phyloP scores from a whole-genome alignment of 2,329 filamentous ascomycete genomes.

The Penicillium sp. region DNA sequence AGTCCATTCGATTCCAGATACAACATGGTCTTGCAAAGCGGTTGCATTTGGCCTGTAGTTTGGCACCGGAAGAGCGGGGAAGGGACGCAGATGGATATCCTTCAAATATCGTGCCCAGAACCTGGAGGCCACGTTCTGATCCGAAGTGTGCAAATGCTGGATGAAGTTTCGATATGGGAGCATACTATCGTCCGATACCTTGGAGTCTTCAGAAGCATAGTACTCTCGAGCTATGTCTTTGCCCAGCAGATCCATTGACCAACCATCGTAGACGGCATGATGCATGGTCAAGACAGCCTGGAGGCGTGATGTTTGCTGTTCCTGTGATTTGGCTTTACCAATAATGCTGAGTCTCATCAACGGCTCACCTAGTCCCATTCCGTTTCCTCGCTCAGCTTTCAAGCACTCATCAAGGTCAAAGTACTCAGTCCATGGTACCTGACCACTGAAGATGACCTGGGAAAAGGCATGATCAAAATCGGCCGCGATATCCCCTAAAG shows the following conservation, averaged over 20 bases:
- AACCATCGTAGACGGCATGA: slow-evolving; percentile 52
- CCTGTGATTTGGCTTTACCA: slow-evolving; percentile 22
- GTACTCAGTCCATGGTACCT: not conserved
- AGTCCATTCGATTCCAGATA: not conserved
- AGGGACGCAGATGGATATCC: not conserved
- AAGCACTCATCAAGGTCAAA: not conserved
- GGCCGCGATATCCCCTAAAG: not conserved
- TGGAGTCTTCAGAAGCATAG: not conserved
- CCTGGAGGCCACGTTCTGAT: not conserved
- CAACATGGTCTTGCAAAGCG: not conserved
- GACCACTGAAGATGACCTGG: not conserved
- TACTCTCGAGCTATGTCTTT: not conserved
- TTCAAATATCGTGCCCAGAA: not conserved
- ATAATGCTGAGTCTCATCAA: not conserved
- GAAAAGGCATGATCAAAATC: not conserved
- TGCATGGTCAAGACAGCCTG: slow-evolving; percentile 40
- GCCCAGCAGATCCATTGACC: slow-evolving; percentile 17
- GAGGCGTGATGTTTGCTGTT: not conserved
- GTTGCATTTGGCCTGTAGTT: not conserved
- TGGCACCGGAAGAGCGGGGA: not conserved
- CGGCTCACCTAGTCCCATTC: not conserved
- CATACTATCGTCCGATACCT: not conserved
- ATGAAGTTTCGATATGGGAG: not conserved
- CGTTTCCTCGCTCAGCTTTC: not conserved
- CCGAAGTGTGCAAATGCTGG: not conserved